Evolutionary conservation across 179 eudicot species (phyloP), one percentile per base, ranked within the genome.

Genomic region (Kewa caespitosa): DNA sequence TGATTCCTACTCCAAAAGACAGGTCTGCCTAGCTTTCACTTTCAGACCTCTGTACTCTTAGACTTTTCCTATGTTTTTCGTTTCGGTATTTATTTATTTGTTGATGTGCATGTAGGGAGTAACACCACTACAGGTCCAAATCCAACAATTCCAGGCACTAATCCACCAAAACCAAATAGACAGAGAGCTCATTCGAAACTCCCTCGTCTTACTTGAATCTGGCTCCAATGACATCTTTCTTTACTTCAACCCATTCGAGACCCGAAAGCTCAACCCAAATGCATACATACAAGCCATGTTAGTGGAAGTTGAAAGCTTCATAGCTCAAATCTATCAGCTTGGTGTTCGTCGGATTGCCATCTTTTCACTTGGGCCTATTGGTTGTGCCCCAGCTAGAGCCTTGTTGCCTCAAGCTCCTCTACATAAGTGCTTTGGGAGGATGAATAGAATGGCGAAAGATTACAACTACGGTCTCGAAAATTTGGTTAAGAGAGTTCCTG

Each of bases 161-260:
- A 66, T 83, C 17, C 57, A 80, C 4, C 78, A 86, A 67, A 86
- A 83, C 66, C 81, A 71, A 39, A 83, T 89, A 1, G 70, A 78
- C 68, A 74, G 54, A 54, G 83, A 76, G 14, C 81, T 73, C 0
- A 31, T 86, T 15, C 38, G 46, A 30, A 57, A 80, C 28, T 83
- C 91, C 1, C 37, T 89, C 36, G 80, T 84, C 83, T 71, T 89
- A 22, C 50, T 89, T 2, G 93, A 85, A 69, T 84, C 91, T 0
- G 93, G 93, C 34, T 86, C 89, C 8, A 89, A 87, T 25, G 93
- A 89, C 77, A 80, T 87, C 55, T 87, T 86, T 83, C 77, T 65
- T 76, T 89, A 86, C 72, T 89, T 87, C 84, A 37, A 67, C 27
- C 84, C 81, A 11, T 72, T 81, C 10, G 73, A 25, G 3, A 13